These are phyloP conservation scores for Zygoascus hellenicus DNA, from an alignment of 1,139 yeast species.

Conservation along the genomic window DNA sequence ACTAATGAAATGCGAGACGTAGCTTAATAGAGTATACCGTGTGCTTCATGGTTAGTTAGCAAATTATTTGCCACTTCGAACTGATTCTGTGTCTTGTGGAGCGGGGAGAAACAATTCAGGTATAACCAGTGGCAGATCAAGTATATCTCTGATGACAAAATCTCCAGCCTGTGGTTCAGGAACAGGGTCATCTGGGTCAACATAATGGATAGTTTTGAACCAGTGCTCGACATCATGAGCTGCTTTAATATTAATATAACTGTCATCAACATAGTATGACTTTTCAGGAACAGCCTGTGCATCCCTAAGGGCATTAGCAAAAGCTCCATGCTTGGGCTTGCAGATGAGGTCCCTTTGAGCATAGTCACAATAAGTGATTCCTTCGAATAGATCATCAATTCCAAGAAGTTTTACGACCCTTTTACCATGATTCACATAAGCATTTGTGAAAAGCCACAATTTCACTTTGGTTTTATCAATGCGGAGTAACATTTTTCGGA, in stretches of 20 bases:
- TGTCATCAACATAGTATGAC: conserved; percentile 62
- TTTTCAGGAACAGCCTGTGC: conserved; percentile 52
- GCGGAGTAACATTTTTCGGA: conserved; percentile 33
- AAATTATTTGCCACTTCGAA: no score
- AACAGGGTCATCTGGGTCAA: conserved; percentile 45
- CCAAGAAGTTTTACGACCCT: conserved; percentile 71
- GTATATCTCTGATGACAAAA: conserved; percentile 40
- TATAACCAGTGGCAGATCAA: conserved; percentile 42
- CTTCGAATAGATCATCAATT: conserved; percentile 85
- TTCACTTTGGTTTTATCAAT: conserved; percentile 43
- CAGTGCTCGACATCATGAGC: conserved; percentile 43
- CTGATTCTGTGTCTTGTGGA: no score
- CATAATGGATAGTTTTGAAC: conserved; percentile 50
- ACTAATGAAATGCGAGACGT: no score
- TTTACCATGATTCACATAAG: conserved; percentile 82
- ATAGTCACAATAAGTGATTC: conserved; percentile 89
- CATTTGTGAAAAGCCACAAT: conserved; percentile 89
- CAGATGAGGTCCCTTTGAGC: conserved; percentile 60
- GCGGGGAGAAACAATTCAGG: conserved; percentile 40
- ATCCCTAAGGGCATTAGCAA: conserved; percentile 51
- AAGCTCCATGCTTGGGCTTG: conserved; percentile 71
- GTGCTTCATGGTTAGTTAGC: no score
- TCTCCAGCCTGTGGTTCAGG: conserved; percentile 41
- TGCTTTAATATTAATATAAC: conserved; percentile 34
- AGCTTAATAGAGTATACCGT: no score